These are phyloP conservation scores for Lactarius akahatsu DNA, from an alignment of 768 basidiomycete genomes.

Conservation along the genomic window DNA sequence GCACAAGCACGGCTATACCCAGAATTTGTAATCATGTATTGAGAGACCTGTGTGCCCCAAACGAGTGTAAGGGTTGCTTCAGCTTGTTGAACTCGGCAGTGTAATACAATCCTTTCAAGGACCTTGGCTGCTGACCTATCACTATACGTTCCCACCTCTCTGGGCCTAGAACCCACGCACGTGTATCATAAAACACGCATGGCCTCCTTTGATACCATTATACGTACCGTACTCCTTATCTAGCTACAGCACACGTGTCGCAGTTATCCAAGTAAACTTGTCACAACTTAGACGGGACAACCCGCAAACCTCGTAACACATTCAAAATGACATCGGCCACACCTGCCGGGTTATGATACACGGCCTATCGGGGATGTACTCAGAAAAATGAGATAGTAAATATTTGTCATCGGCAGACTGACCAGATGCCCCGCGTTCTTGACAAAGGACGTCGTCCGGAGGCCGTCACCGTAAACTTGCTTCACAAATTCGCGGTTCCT, in stretches of 20 bases:
- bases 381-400: neutral
- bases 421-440: conserved; percentile 27
- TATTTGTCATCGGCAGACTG: neutral
- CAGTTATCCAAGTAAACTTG: neutral
- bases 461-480: conserved; percentile 6
- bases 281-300: conserved; percentile 14
- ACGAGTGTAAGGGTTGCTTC: no score
- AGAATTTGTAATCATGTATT: no score
- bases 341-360: conserved; percentile 21
- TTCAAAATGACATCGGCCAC: conserved; percentile 17
- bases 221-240: neutral
- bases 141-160: neutral
- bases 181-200: neutral
- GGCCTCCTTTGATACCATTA: neutral
- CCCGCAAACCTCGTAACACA: neutral
- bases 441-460: conserved; percentile 18
- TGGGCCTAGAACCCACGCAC: neutral
- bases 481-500: conserved; percentile 15
- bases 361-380: conserved; percentile 7
- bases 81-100: no score
- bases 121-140: neutral
- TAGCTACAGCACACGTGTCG: neutral
- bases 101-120: neutral
- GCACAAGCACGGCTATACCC: no score
- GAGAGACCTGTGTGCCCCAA: no score